phyloP scores from a whole-genome alignment of 2,329 filamentous ascomycete genomes.

The Aureobasidium sp. region DNA sequence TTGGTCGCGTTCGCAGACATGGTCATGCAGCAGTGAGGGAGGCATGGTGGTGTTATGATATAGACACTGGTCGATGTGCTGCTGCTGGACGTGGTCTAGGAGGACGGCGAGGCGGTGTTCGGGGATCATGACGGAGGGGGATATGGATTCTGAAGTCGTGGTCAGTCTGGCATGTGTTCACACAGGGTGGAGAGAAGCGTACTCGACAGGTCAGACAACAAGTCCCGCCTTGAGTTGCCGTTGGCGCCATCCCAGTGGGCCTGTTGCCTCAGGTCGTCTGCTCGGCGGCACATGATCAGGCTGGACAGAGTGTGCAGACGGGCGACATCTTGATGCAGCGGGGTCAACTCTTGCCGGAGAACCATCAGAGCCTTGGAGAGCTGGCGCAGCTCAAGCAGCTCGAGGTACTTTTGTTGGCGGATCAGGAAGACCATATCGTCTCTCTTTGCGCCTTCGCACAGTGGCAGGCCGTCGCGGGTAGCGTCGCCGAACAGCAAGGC shows the following conservation, averaged over 20 bases:
- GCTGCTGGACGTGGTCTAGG: slow-evolving; percentile 73
- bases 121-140: slow-evolving; percentile 93
- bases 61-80: slow-evolving; percentile 72
- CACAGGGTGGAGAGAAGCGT: slow-evolving; percentile 28
- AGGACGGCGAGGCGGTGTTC: slow-evolving; percentile 78
- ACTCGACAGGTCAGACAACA: slow-evolving; percentile 82
- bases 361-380: slow-evolving; percentile 67
- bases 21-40: slow-evolving; percentile 83
- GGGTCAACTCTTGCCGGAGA: slow-evolving; percentile 80
- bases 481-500: slow-evolving; percentile 55
- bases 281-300: slow-evolving; percentile 78
- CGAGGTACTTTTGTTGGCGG: slow-evolving; percentile 89
- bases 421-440: slow-evolving; percentile 80
- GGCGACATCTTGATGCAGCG: slow-evolving; percentile 68
- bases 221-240: slow-evolving; percentile 61
- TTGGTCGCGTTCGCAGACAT: slow-evolving; percentile 67
- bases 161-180: neutral
- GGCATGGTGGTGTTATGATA: slow-evolving; percentile 77
- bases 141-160: slow-evolving; percentile 63
- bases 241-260: slow-evolving; percentile 78
- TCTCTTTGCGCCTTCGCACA: slow-evolving; percentile 66
- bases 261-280: slow-evolving; percentile 65
- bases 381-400: slow-evolving; percentile 72
- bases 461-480: slow-evolving; percentile 50
- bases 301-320: slow-evolving; percentile 79